Evolutionary conservation across 352 stramenopile species (phyloP).

Genomic region (Pythium rhizo-oryzae): DNA sequence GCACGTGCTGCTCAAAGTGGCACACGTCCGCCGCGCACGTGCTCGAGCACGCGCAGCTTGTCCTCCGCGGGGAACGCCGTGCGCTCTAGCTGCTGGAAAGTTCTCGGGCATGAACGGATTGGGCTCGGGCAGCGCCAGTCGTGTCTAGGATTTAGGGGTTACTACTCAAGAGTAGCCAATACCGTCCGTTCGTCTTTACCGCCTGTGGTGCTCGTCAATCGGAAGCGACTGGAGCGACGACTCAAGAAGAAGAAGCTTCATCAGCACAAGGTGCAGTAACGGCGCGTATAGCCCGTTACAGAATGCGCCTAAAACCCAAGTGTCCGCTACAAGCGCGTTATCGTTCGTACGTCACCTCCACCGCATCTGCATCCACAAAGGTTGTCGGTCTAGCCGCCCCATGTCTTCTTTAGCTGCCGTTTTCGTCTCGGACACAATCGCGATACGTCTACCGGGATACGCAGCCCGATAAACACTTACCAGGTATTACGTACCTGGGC

Average conservation of each 20-base stretch:
- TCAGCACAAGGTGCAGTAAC: slow-evolving; percentile 1
- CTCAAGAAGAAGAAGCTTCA: slow-evolving; percentile 6
- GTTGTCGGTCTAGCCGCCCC: too few relatives aligned
- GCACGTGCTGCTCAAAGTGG: slow-evolving; percentile 23
- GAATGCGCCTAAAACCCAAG: too few relatives aligned
- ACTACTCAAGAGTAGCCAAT: too few relatives aligned
- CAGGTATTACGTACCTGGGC: too few relatives aligned
- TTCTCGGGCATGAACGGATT: slow-evolving; percentile 78
- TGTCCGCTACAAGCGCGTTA: too few relatives aligned
- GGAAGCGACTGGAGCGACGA: slow-evolving; percentile 8
- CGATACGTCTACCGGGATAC: too few relatives aligned
- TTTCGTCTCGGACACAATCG: too few relatives aligned
- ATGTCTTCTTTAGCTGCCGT: too few relatives aligned
- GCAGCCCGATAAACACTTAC: too few relatives aligned
- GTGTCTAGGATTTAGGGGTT: too few relatives aligned
- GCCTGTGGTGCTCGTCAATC: slow-evolving; percentile 8
- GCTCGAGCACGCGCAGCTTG: slow-evolving; percentile 47
- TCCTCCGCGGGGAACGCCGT: slow-evolving; percentile 58
- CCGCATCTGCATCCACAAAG: too few relatives aligned
- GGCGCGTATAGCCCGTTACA: slow-evolving; percentile 7
- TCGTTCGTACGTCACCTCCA: too few relatives aligned
- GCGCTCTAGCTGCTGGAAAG: slow-evolving; percentile 76
- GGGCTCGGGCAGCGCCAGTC: slow-evolving; percentile 23
- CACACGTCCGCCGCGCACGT: slow-evolving; percentile 16
- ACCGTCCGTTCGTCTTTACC: slow-evolving; percentile 8